These are phyloP conservation scores for Exserohilum rostratum DNA, from an alignment of 2,329 filamentous ascomycete genomes.

Conservation along the genomic window DNA sequence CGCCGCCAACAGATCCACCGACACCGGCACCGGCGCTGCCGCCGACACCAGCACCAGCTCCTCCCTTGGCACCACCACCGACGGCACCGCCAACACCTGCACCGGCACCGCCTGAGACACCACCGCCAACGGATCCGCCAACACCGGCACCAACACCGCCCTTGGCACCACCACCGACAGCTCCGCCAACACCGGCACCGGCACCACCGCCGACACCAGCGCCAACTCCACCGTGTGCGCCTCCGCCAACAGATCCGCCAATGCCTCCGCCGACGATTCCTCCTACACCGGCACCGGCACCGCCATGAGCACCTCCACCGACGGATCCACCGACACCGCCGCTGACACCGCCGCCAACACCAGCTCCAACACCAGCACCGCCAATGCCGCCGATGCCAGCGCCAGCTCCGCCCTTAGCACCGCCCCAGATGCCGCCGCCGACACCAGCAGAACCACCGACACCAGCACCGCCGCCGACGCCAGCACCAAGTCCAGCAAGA, in stretches of 20 bases:
- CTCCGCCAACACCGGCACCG: neutral
- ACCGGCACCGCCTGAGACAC: neutral
- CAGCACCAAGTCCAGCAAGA: neutral
- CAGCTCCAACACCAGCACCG: neutral
- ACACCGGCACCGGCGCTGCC: neutral
- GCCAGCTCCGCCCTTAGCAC: neutral
- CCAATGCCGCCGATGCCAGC: neutral
- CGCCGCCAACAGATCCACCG: neutral
- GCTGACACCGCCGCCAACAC: neutral
- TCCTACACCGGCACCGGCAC: neutral
- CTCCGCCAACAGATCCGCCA: neutral
- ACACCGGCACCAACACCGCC: neutral
- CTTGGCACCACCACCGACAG: neutral
- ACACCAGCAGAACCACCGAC: neutral
- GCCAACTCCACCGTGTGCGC: slow-evolving; percentile 1
- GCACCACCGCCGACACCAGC: neutral
- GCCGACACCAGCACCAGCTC: neutral
- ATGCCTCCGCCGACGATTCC: neutral
- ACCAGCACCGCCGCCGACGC: neutral
- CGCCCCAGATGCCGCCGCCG: neutral
- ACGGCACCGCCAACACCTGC: neutral
- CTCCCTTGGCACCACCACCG: neutral
- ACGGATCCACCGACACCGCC: neutral
- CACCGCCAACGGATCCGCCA: neutral
- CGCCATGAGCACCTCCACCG: neutral